phyloP scores from a whole-genome alignment of 2,329 filamentous ascomycete species.

The Apiospora arundinis region DNA sequence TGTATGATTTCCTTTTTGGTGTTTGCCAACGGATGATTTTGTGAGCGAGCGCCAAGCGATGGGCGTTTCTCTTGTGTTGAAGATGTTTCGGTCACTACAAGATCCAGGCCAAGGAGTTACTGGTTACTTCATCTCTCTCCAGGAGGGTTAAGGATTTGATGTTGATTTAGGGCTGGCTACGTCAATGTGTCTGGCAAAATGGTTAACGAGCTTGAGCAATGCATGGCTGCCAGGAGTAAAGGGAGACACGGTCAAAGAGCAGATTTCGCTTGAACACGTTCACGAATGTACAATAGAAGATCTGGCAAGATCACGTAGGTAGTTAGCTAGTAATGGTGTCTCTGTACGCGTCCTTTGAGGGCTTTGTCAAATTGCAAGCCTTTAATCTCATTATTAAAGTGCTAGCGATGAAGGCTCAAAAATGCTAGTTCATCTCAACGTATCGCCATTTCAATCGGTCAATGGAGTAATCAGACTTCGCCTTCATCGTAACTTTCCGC shows the following conservation, averaged over 20 bases:
- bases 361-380: too few relatives aligned
- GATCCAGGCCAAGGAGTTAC: background rate
- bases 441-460: conserved; percentile 10
- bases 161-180: background rate
- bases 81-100: background rate
- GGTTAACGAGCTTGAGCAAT: background rate
- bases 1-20: background rate
- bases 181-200: background rate
- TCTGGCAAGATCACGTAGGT: background rate
- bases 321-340: background rate
- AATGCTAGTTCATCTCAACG: conserved; percentile 1
- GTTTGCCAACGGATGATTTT: background rate
- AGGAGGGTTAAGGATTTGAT: too few relatives aligned
- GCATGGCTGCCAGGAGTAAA: background rate
- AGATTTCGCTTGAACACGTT: background rate
- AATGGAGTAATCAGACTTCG: background rate
- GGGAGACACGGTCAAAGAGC: background rate
- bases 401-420: too few relatives aligned
- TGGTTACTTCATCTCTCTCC: background rate
- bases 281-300: background rate
- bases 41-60: background rate
- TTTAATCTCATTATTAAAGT: too few relatives aligned
- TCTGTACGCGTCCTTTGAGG: background rate
- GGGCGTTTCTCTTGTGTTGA: background rate
- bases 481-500: background rate